Evolutionary conservation across 805 yeast species (phyloP), one percentile per base, ranked within the genome.

Genomic region (Cyberlindnera subsufficiens): DNA sequence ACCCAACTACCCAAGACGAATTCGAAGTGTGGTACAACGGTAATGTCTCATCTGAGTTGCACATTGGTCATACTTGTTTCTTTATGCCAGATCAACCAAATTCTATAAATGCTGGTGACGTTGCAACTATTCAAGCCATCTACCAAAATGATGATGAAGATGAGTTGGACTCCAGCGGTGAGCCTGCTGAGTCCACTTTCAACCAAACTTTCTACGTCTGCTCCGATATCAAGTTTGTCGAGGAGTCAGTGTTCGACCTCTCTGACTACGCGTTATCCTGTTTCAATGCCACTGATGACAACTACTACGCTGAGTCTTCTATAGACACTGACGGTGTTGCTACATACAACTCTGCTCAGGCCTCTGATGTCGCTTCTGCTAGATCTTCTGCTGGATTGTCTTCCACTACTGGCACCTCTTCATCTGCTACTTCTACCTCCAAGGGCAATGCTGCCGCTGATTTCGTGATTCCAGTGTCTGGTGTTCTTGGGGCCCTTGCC

Each of bases 1-100:
- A 71, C 48, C 75, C 76, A 45, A 60, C 60, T 10, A 43, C 63
- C 6, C 65, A 68, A 50, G 58, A 57, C 37, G 72, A 70, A 43
- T 71, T 71, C 47, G 63, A 64, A 25, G 66, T 61, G 38, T 64
- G 65, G 63, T 66, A 67, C 42, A 42, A 40, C 29, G 70, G 69
- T 42, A 67, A 67, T 42, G 64, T 67, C 41, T 54, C 71, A 39
- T 58, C 57, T 39, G 67, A 67, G 47, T 51, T 69, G 37, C 67
- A 63, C 51, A 64, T 66, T 32, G 76, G 75, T 29, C 76, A 71
- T 56, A 64, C 71, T 37, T 71, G 76, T 59, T 70, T 63, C 64
- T 63, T 63, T 53, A 49, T 69, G 56, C 74, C 74, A 40, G 72
- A 70, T 41, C 65, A 53, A 45, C 69, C 72, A 38, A 59, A 65